Conservation (phyloP, 306 rosid species). For the Casuarina equisetifolia region DNA sequence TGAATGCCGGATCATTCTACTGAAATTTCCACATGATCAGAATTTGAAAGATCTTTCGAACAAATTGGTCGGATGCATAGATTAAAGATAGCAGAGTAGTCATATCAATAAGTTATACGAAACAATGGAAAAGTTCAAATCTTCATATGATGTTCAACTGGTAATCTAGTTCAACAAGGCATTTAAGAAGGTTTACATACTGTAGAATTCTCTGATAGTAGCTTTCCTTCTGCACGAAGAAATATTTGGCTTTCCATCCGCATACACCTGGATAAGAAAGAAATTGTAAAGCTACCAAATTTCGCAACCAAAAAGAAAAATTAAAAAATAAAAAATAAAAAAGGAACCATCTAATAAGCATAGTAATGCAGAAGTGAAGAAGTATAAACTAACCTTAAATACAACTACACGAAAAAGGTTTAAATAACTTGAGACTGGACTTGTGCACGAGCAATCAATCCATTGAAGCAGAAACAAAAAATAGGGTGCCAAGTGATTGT, state of each 20-base stretch:
- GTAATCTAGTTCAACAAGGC: background rate
- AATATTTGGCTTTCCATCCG: constrained; percentile 44
- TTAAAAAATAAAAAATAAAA: no score
- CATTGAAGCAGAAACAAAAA: constrained; percentile 54
- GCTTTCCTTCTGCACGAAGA: constrained; percentile 65
- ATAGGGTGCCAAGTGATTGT: constrained; percentile 56
- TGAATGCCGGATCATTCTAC: background rate
- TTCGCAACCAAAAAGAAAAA: background rate
- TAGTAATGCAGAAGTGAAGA: background rate
- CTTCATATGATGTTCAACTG: background rate
- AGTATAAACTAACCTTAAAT: constrained; percentile 48
- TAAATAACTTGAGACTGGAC: constrained; percentile 49
- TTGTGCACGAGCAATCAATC: constrained; percentile 63
- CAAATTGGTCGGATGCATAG: background rate
- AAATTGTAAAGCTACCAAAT: constrained; percentile 17
- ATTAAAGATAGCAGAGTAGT: background rate
- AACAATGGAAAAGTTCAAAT: background rate
- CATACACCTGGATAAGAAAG: constrained; percentile 38
- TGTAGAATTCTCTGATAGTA: constrained; percentile 56
- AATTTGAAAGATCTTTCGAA: background rate
- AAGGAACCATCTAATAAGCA: background rate
- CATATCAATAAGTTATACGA: background rate
- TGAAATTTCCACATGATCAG: background rate
- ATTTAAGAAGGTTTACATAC: constrained; percentile 32
- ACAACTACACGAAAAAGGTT: constrained; percentile 58